phyloP scores from a whole-genome alignment of 169 alveolate species.

The Perkinsus chesapeaki region DNA sequence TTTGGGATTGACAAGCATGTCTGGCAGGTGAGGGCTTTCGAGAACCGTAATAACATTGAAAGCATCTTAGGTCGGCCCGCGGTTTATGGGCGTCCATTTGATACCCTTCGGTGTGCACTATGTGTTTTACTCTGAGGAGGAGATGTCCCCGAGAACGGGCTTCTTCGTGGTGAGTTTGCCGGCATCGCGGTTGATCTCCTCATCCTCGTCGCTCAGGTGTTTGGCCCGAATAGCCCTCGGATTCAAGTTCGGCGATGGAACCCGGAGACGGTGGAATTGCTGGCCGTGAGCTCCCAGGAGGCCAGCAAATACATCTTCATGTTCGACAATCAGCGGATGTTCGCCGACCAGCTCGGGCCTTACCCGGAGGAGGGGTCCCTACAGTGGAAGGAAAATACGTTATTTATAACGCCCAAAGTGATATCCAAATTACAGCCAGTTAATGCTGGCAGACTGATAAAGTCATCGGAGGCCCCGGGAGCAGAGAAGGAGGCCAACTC shows the following conservation, averaged over 20 bases:
- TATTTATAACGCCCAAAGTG: neutral
- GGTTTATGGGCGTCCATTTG: neutral
- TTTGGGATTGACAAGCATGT: neutral
- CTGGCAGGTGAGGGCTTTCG: neutral
- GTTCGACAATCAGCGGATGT: constrained; percentile 1
- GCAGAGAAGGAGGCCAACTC: constrained; percentile 16
- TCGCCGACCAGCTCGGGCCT: constrained; percentile 12
- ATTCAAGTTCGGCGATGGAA: constrained; percentile 11
- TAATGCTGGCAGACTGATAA: neutral
- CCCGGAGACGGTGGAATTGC: constrained; percentile 2
- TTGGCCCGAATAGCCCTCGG: neutral
- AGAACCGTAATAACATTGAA: too few relatives aligned
- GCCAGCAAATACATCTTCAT: neutral
- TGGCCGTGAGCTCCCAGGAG: constrained; percentile 7
- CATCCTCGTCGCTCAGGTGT: neutral
- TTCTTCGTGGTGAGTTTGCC: neutral
- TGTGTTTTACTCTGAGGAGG: neutral
- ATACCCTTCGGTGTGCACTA: constrained; percentile 23
- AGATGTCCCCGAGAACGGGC: neutral
- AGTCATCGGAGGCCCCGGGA: neutral
- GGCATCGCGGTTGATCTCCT: neutral
- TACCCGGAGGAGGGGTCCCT: neutral
- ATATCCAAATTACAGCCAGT: constrained; percentile 14
- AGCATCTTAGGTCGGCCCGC: neutral
- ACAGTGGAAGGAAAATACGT: constrained; percentile 14